Evolutionary conservation across 2,329 filamentous ascomycete species (phyloP), one percentile per base, ranked within the genome.

Genomic region (Chrysosporium queenslandicum): DNA sequence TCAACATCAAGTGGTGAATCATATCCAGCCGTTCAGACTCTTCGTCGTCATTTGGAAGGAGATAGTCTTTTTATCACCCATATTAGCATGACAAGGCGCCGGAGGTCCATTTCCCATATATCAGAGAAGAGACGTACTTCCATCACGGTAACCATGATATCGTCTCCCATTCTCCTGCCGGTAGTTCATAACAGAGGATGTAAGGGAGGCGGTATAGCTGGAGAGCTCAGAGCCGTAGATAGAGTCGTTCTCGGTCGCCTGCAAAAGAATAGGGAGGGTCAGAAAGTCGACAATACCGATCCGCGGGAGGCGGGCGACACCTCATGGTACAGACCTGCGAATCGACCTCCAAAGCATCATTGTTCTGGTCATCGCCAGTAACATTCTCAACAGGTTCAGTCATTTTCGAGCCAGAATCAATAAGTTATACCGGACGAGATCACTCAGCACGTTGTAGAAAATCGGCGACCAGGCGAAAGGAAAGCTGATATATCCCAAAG

Each of bases 1-100:
- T 72, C 37, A 75, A 72, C 40, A 78, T 67, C 49, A 73, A 60
- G 53, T 73, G 68, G 32, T 59, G 57, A 30, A 60, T 53, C 25
- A 62, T 54, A 54, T 63, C 60, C 49, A 58, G 32, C 9, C 53
- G 56, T 16, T 59, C 57, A 47, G 56, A 57, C 47, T 57, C 52
- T 41, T 57, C 53, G 53, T 61, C 57, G 45, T 53, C 54, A 46
- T 56, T 57, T 9, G 55, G 56, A 27, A 53, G 30, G 18, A 39
- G 56, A 29, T 68, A 69, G 27, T 43, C 53, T 52, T 45, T 45
- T 20, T 9, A 41, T 9, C 45, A n/a, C 30, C n/a, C 29, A 42
- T 14, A 41, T 41, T 12, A 41, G 39, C 20, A 40, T 40, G 4
- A 20, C 4, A 41, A 18, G n/a, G 34, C 8, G 21, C 18, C 2